phyloP scores from a whole-genome alignment of 257 asterid genomes.

The Scutellaria barbata region DNA sequence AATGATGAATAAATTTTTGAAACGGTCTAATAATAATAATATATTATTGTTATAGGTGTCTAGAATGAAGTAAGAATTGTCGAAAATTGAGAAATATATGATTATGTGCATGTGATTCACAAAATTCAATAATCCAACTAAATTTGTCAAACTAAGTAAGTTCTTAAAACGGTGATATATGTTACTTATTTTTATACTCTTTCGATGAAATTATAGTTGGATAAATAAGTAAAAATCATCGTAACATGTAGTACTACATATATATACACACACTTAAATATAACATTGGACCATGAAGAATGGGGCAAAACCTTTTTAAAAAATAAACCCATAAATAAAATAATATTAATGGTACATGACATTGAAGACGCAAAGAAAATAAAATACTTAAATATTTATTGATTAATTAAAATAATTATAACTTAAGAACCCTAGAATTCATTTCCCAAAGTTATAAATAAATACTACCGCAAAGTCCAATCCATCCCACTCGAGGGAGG shows the following conservation, averaged over 20 bases:
- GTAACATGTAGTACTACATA: slow-evolving; percentile 36
- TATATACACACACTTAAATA: slow-evolving; percentile 35
- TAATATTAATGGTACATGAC: slow-evolving; percentile 23
- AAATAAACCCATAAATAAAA: slow-evolving; percentile 10
- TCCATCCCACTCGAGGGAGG: slow-evolving; percentile 47
- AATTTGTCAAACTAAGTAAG: not conserved
- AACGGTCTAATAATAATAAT: too few species aligned
- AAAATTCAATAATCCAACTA: slow-evolving; percentile 21
- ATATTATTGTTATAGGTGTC: not conserved
- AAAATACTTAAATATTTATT: not conserved
- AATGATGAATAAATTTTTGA: too few species aligned
- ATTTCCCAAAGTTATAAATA: slow-evolving; percentile 42
- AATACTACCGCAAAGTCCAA: slow-evolving; percentile 43
- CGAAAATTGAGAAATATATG: slow-evolving; percentile 14
- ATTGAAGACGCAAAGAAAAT: slow-evolving; percentile 31
- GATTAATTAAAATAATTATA: not conserved
- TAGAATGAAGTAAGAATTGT: not conserved
- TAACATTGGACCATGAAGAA: slow-evolving; percentile 45
- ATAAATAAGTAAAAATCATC: slow-evolving; percentile 33
- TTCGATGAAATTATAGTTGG: slow-evolving; percentile 7
- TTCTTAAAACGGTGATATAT: not conserved
- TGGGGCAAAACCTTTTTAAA: slow-evolving; percentile 35
- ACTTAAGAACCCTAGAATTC: slow-evolving; percentile 38
- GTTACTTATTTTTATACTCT: not conserved
- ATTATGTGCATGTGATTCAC: slow-evolving; percentile 21